A percentile compares a stretch with the other conserved stretches of the same genome.
Evolutionary conservation across 331 rosid species (phyloP).

Genomic region (Saraca asoca): DNA sequence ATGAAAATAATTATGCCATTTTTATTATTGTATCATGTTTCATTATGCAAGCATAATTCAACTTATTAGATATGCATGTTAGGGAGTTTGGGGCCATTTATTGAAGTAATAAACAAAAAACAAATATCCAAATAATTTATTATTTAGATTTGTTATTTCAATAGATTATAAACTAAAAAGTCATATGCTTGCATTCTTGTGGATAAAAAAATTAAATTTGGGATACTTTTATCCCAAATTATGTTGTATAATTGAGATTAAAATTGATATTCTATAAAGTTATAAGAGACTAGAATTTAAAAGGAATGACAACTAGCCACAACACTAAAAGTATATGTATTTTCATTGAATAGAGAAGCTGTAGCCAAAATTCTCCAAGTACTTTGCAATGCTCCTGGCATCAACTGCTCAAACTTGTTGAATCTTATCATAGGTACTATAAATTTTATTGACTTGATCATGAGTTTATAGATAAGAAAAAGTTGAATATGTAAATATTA

Average conservation of each 20-base stretch:
- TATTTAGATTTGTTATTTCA: no score
- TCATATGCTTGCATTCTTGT: no score
- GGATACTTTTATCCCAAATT: no score
- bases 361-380: conserved; percentile 31
- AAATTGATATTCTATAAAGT: neutral
- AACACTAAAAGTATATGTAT: neutral
- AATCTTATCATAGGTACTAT: conserved; percentile 48
- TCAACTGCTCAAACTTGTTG: conserved; percentile 47
- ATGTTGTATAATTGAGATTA: neutral
- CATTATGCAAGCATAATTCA: no score
- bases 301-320: neutral
- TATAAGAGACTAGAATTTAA: neutral
- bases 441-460: neutral
- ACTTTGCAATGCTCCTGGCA: conserved; percentile 37
- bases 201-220: no score
- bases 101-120: no score
- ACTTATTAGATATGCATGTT: no score
- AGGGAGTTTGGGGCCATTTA: no score
- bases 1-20: neutral
- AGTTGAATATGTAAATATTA: no score
- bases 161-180: no score
- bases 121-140: no score
- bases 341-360: conserved; percentile 26
- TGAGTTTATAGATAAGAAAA: neutral
- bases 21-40: neutral